A percentile compares a stretch with the other conserved stretches of the same genome.
Conservation (phyloP, 2,329 filamentous ascomycete species). For the Fusarium penzigii region DNA sequence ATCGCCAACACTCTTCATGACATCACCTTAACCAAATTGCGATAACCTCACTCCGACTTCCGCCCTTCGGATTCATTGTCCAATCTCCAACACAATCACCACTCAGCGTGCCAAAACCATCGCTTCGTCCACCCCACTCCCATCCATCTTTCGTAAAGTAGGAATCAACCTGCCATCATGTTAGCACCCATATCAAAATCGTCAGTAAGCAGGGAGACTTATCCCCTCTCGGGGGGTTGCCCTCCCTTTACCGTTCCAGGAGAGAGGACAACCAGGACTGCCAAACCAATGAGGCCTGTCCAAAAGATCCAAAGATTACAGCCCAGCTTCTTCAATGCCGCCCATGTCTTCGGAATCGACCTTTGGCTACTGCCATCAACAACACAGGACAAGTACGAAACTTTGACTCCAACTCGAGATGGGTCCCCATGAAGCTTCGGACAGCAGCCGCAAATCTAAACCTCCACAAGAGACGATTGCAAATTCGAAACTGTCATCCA, state of each 20-base stretch:
- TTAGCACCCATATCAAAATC: slow-evolving; percentile 26
- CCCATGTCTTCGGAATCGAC: slow-evolving; percentile 6
- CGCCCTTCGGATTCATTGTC: no score
- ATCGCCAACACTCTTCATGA: background rate
- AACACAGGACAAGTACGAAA: slow-evolving; percentile 77
- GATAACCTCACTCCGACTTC: no score
- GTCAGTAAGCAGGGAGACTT: slow-evolving; percentile 40
- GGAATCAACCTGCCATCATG: slow-evolving; percentile 7
- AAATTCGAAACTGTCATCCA: slow-evolving; percentile 14
- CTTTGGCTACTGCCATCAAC: slow-evolving; percentile 12
- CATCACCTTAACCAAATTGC: background rate
- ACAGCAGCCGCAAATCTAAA: slow-evolving; percentile 8
- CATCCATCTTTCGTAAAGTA: background rate
- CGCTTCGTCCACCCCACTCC: background rate
- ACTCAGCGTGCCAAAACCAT: background rate
- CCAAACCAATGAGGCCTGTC: slow-evolving; percentile 32
- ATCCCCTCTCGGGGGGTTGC: slow-evolving; percentile 52
- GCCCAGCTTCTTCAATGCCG: slow-evolving; percentile 18
- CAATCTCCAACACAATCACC: no score
- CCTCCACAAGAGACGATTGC: slow-evolving; percentile 7
- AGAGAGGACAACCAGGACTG: slow-evolving; percentile 51
- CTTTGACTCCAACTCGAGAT: slow-evolving; percentile 94
- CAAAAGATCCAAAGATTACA: slow-evolving; percentile 23
- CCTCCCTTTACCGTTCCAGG: slow-evolving; percentile 51
- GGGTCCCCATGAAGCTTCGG: slow-evolving; percentile 64